These are phyloP conservation scores for Vanrija humicola DNA, from an alignment of 1,284 basidiomycete genomes.

Conservation along the genomic window DNA sequence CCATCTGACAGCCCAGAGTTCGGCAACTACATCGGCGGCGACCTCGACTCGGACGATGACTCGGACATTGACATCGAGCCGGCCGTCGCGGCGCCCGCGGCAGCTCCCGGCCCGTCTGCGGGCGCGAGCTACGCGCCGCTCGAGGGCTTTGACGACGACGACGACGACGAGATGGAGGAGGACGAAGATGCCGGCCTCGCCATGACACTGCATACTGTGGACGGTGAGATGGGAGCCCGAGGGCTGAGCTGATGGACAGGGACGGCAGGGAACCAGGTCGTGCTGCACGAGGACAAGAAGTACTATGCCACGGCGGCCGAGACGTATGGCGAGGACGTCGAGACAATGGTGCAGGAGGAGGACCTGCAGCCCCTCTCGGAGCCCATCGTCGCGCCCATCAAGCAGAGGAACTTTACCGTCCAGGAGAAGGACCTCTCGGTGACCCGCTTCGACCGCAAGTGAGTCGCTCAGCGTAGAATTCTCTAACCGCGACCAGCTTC, in stretches of 20 bases:
- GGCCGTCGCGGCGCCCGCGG: slow-evolving; percentile 19
- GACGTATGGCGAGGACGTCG: slow-evolving; percentile 89
- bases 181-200: slow-evolving; percentile 36
- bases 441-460: slow-evolving; percentile 92
- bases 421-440: slow-evolving; percentile 90
- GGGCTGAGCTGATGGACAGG: slow-evolving; percentile 14
- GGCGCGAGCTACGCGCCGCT: slow-evolving; percentile 41
- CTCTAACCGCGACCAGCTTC: slow-evolving; percentile 58
- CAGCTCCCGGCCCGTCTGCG: slow-evolving; percentile 30
- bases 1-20: slow-evolving; percentile 53
- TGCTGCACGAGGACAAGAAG: slow-evolving; percentile 96
- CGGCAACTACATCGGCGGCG: slow-evolving; percentile 91
- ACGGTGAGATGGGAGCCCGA: slow-evolving; percentile 26
- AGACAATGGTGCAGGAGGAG: slow-evolving; percentile 97
- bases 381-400: slow-evolving; percentile 93
- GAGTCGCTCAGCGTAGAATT: slow-evolving; percentile 36
- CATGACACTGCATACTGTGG: slow-evolving; percentile 44
- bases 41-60: slow-evolving; percentile 84
- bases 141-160: slow-evolving; percentile 47
- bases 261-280: slow-evolving; percentile 64
- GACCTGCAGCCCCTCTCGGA: slow-evolving; percentile 92
- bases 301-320: slow-evolving; percentile 93
- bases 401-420: slow-evolving; percentile 84
- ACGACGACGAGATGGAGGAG: slow-evolving; percentile 39
- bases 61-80: slow-evolving; percentile 37